These are phyloP conservation scores for Penicilliopsis zonata DNA, from an alignment of 495 filamentous ascomycete species.

Conservation along the genomic window DNA sequence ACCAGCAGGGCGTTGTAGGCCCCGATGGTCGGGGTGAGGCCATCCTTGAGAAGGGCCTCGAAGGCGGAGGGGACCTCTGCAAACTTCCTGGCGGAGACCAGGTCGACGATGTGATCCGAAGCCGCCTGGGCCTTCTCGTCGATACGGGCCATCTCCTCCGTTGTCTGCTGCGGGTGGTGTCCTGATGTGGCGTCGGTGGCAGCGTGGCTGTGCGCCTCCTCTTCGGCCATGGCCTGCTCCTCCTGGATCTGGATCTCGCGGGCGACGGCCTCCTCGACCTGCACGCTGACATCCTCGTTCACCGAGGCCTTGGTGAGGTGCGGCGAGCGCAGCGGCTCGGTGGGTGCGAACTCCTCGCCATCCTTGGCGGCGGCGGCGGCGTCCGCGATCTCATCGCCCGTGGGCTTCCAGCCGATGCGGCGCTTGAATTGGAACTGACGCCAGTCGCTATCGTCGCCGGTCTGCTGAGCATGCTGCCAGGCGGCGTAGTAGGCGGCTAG, in stretches of 20 bases:
- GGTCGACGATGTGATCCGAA: conserved; percentile 60
- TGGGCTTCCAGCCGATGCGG: conserved; percentile 75
- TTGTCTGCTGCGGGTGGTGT: conserved; percentile 16
- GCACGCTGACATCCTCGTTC: conserved; percentile 40
- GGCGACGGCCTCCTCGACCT: conserved; percentile 54
- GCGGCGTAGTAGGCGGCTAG: conserved; percentile 84
- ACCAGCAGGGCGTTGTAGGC: conserved; percentile 85
- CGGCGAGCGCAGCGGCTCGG: conserved; percentile 9
- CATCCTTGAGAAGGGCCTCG: conserved; percentile 67
- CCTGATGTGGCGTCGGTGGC: conserved; percentile 21
- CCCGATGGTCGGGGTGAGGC: conserved; percentile 62
- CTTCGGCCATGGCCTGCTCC: conserved; percentile 32
- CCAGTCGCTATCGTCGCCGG: conserved; percentile 68
- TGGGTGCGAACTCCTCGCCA: conserved; percentile 9
- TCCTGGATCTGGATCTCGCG: conserved; percentile 45
- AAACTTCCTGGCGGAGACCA: conserved; percentile 56
- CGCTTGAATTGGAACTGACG: conserved; percentile 79
- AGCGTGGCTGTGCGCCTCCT: conserved; percentile 21
- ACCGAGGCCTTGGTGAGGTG: conserved; percentile 49
- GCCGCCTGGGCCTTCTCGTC: conserved; percentile 51
- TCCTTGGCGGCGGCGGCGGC: conserved; percentile 29
- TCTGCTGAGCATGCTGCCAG: conserved; percentile 66
- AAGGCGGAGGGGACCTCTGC: conserved; percentile 83
- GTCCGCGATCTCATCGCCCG: conserved; percentile 36
- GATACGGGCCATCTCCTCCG: conserved; percentile 17